Base-by-base conservation (phyloP, 352 stramenopile species). In the Phytopythium boreale region DNA sequence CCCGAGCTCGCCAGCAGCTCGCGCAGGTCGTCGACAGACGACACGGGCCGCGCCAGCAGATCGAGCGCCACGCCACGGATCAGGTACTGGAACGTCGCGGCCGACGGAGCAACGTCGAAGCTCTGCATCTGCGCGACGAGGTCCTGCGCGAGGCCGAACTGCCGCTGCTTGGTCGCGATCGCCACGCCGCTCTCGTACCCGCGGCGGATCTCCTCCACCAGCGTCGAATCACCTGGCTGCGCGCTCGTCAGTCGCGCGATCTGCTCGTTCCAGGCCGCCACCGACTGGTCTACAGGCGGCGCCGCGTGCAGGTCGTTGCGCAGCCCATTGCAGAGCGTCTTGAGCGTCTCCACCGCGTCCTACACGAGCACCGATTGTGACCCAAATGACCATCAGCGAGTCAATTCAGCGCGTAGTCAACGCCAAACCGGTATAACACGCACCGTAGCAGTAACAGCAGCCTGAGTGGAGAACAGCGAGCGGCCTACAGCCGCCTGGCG, bases 141-240 rank as follows among this genome's bases (percentile, higher is more conserved):
- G 22, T 55, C 71, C 26, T 57, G 62, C 10, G 77, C 79, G 19
- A 90, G 47, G 8, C 72, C 61, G 37, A 89, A 87, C 61, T 93
- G 79, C 29, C 73, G 70, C 67, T 93, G 84, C 72, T 93, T 93
- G 59, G 75, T 76, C 19, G 82, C 75, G 61, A 93, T 89, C 14
- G 84, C 82, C 17, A 93, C 71, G 47, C 75, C 84, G 44, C 73
- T 83, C 53, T 90, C 82, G 62, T 91, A 93, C 4, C 71, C 81
- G 7, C 67, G 65, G 27, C 53, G 58, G 34, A 90, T 61, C 47
- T 88, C 71, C 31, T 73, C 51, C 15, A 44, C 41, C 0, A 87
- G 56, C 17, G 62, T n/a, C 2, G 62, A 19, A 3, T 51, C 44
- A 0, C 50, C 22, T 17, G 61, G 50, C 4, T 69, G 63, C 59